A percentile compares a stretch with the other conserved stretches of the same genome.
Evolutionary conservation across 1,284 basidiomycete genomes (phyloP).

Genomic region (Golubevia pallescens): DNA sequence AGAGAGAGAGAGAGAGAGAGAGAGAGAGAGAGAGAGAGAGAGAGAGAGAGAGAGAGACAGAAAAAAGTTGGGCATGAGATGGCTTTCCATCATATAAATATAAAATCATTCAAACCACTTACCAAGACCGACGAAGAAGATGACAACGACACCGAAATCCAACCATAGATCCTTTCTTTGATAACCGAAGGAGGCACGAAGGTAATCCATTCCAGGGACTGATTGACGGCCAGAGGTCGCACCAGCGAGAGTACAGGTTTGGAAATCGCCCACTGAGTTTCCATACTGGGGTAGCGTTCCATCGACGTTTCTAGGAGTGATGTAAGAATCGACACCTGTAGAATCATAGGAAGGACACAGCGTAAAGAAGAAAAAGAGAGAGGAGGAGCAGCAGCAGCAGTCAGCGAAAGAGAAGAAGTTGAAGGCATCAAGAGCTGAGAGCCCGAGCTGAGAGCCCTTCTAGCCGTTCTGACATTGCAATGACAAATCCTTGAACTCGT

Average conservation of each 20-base stretch:
- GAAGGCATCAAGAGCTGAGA: neutral
- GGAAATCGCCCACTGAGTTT: slow-evolving; percentile 23
- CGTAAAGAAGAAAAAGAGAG: too few species aligned
- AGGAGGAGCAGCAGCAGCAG: too few species aligned
- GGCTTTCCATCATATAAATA: slow-evolving; percentile 32
- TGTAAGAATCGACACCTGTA: slow-evolving; percentile 31
- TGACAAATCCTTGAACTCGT: slow-evolving; percentile 45
- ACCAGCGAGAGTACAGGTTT: slow-evolving; percentile 41
- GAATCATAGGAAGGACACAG: too few species aligned
- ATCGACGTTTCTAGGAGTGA: slow-evolving; percentile 27
- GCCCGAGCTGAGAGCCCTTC: neutral
- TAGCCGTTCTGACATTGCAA: too few species aligned
- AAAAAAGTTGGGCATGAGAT: slow-evolving; percentile 23
- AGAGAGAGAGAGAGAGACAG: slow-evolving; percentile 23
- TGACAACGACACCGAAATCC: slow-evolving; percentile 42
- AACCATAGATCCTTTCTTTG: slow-evolving; percentile 29
- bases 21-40: slow-evolving; percentile 21
- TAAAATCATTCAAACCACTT: too few species aligned
- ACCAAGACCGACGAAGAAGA: slow-evolving; percentile 16
- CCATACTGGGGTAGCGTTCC: slow-evolving; percentile 19
- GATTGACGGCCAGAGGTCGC: slow-evolving; percentile 25
- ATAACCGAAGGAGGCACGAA: slow-evolving; percentile 33
- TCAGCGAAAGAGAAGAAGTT: too few species aligned
- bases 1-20: slow-evolving; percentile 12
- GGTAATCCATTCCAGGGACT: slow-evolving; percentile 34